Conservation (phyloP, 2,329 filamentous ascomycete species). For the Pseudogymnoascus sp. region DNA sequence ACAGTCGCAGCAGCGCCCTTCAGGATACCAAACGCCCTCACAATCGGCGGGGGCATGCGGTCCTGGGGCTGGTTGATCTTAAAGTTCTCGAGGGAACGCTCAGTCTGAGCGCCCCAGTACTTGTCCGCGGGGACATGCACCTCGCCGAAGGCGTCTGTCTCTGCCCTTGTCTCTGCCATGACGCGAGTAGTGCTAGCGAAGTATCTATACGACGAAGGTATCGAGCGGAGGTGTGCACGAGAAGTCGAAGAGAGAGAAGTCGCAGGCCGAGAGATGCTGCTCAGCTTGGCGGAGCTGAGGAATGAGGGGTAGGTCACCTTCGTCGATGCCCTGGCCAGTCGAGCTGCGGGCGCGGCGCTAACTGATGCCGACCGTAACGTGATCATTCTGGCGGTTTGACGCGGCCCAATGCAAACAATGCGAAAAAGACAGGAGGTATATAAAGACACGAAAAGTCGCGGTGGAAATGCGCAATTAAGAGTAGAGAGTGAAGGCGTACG, state of each 20-base stretch:
- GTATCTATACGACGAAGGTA: slow-evolving; percentile 17
- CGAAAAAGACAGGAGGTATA: not conserved
- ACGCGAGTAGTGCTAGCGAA: slow-evolving; percentile 26
- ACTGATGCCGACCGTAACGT: slow-evolving; percentile 20
- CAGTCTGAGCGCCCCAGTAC: slow-evolving; percentile 98
- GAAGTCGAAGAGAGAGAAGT: slow-evolving; percentile 11
- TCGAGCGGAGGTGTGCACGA: slow-evolving; percentile 14
- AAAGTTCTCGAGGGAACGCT: slow-evolving; percentile 95
- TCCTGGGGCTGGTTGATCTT: slow-evolving; percentile 99
- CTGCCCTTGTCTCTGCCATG: slow-evolving; percentile 58
- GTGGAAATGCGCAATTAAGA: not conserved
- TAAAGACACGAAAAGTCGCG: not conserved
- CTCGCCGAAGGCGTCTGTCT: slow-evolving; percentile 97
- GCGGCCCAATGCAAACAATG: not conserved
- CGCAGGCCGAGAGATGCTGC: slow-evolving; percentile 4
- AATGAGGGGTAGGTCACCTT: not conserved
- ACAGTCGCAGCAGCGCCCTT: slow-evolving; percentile 95
- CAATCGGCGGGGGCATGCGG: slow-evolving; percentile 88
- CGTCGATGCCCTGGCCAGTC: slow-evolving; percentile 18
- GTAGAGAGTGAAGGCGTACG: not conserved
- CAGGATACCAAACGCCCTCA: slow-evolving; percentile 90
- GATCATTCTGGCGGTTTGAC: slow-evolving; percentile 1
- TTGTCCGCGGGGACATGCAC: slow-evolving; percentile 84
- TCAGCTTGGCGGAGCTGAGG: not conserved
- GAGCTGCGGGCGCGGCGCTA: slow-evolving; percentile 16